These are phyloP conservation scores for Anthoceros angustus DNA, from an alignment of 225 moss, liverwort and hornwort genomes.

Conservation along the genomic window DNA sequence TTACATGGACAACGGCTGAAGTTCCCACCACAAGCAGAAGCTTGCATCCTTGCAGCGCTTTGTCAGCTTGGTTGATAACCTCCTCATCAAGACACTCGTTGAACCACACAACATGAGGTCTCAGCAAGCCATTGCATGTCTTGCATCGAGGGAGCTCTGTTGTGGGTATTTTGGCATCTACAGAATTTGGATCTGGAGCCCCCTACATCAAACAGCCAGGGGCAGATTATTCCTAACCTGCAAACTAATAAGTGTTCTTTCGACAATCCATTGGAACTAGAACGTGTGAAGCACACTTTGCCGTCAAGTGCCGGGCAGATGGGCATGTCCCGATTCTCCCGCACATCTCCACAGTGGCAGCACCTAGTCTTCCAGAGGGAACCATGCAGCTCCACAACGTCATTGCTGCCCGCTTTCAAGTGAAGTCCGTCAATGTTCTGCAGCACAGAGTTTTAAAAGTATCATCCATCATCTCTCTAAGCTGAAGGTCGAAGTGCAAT, in stretches of 20 bases:
- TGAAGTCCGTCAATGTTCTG: conserved; percentile 91
- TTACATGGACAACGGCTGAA: conserved; percentile 74
- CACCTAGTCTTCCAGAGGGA: conserved; percentile 90
- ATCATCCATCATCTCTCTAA: background rate
- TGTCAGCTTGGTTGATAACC: conserved; percentile 27
- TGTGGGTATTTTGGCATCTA: conserved; percentile 51
- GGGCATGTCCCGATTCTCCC: conserved; percentile 59
- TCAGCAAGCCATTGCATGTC: conserved; percentile 63
- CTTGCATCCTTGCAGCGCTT: conserved; percentile 53
- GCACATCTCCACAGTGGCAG: conserved; percentile 44
- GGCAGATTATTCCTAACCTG: background rate
- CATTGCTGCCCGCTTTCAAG: conserved; percentile 43
- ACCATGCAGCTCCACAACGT: conserved; percentile 88
- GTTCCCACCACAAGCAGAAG: conserved; percentile 78
- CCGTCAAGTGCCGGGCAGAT: conserved; percentile 70
- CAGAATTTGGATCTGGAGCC: conserved; percentile 30
- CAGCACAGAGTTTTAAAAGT: background rate
- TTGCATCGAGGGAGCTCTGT: conserved; percentile 67
- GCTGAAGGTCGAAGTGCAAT: background rate
- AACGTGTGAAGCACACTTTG: conserved; percentile 25
- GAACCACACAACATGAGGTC: conserved; percentile 94
- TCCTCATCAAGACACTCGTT: conserved; percentile 41
- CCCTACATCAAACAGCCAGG: conserved; percentile 32
- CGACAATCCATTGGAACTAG: background rate
- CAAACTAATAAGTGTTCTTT: background rate